phyloP scores from a whole-genome alignment of 306 rosid species.

The Styphnolobium japonicum region DNA sequence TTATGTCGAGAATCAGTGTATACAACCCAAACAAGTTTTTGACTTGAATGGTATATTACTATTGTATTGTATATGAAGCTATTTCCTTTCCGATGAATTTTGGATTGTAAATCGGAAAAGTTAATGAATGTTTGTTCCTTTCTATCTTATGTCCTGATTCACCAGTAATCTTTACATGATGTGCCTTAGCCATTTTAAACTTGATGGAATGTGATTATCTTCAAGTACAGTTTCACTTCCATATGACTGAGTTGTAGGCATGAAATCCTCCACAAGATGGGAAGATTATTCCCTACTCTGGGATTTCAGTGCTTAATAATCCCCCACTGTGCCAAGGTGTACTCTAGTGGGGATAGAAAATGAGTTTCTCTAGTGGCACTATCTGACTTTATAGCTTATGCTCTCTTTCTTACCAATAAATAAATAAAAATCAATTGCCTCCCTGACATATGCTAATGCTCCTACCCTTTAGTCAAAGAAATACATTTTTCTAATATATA shows the following conservation, averaged over 20 bases:
- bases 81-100: neutral
- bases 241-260: neutral
- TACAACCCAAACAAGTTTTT: slow-evolving; percentile 37
- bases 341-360: too few relatives aligned
- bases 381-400: too few relatives aligned
- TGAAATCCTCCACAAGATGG: neutral
- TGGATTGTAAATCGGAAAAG: neutral
- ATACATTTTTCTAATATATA: too few relatives aligned
- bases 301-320: neutral
- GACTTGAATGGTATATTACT: slow-evolving; percentile 28
- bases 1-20: slow-evolving; percentile 34
- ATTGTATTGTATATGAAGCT: neutral
- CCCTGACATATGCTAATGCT: too few relatives aligned
- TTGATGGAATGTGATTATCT: slow-evolving; percentile 14
- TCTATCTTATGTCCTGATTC: neutral
- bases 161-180: slow-evolving; percentile 5
- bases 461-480: too few relatives aligned
- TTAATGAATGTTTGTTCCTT: neutral
- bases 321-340: neutral
- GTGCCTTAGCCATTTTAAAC: neutral
- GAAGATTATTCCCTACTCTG: neutral
- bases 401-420: too few relatives aligned
- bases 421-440: too few relatives aligned
- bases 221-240: slow-evolving; percentile 3
- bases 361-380: too few relatives aligned